These are phyloP conservation scores for Albugo candida DNA, from an alignment of 352 stramenopile genomes.

Conservation along the genomic window DNA sequence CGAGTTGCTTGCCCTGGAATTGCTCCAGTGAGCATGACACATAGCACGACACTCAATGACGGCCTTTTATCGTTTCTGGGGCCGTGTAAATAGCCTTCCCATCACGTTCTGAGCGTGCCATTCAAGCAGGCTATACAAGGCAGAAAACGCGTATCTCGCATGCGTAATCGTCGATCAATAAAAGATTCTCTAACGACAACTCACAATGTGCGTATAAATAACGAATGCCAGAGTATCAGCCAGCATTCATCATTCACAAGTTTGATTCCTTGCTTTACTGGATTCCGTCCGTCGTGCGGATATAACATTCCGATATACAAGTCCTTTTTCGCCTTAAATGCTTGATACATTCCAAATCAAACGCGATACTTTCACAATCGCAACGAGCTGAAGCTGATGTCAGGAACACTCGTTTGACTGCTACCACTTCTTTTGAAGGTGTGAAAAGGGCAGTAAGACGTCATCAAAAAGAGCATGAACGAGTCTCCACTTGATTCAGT, in stretches of 20 bases:
- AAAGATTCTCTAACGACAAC: slow-evolving; percentile 6
- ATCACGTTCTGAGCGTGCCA: slow-evolving; percentile 14
- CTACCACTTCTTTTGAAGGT: too few relatives aligned
- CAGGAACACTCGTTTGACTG: too few relatives aligned
- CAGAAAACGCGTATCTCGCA: slow-evolving; percentile 6
- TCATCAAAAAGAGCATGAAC: too few relatives aligned
- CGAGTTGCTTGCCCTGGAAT: slow-evolving; percentile 9
- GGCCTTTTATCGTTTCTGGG: slow-evolving; percentile 20
- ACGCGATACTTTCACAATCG: too few relatives aligned
- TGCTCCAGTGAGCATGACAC: slow-evolving; percentile 39
- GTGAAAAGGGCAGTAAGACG: too few relatives aligned
- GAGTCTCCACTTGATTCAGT: too few relatives aligned
- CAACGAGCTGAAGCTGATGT: too few relatives aligned
- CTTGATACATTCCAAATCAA: too few relatives aligned
- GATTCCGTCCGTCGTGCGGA: too few relatives aligned
- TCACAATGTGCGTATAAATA: slow-evolving; percentile 6
- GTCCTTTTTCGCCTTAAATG: too few relatives aligned
- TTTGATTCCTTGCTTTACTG: slow-evolving; percentile 1
- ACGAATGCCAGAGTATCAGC: slow-evolving; percentile 4
- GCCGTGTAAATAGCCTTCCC: slow-evolving; percentile 61
- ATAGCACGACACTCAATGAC: slow-evolving; percentile 35
- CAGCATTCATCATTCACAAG: slow-evolving; percentile 2
- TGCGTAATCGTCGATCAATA: slow-evolving; percentile 2
- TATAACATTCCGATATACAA: too few relatives aligned
- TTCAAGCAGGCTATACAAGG: neutral